Evolutionary conservation across 2,329 filamentous ascomycete genomes (phyloP), one percentile per base, ranked within the genome.

Genomic region (Aspergillus sergii): DNA sequence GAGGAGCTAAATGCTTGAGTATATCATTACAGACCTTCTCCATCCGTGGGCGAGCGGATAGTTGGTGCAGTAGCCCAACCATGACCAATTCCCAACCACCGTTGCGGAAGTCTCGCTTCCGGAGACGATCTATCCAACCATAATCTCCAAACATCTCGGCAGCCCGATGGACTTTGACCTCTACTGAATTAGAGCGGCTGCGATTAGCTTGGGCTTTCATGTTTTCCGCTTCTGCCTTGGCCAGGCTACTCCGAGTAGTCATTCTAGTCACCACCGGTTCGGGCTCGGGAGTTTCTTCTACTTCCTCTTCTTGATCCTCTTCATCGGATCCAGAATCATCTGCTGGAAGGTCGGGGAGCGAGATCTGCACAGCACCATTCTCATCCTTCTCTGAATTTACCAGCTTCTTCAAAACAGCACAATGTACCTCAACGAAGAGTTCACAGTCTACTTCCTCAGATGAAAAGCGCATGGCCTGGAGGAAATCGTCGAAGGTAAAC

Each of bases 401-500:
- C 26, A 98, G 83, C 34, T 93, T 87, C 75, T 97, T 97, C 64
- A 99, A 81, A 3, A 97, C 88, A 0, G 94, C 89, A 75, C 95
- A 99, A 76, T 98, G 94, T 6, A 95, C 87, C 76, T 99, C 95
- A 57, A 92, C 89, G 69, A 97, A 89, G 0, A 99, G 82, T 74
- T 97, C 91, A 58, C 95, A 95, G 9, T 90, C 89, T 0, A 88
- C 81, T 26, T 92, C 88, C 39, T 89, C 86, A 0, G 89, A 93
- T 0, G 91, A 86, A 62, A 94, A 90, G 56, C 89, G 86, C 84
- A 99, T 89, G 0, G 94, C 91, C 75, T 98, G 91, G 5, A 97
- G 85, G 72, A 94, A 98, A 76, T 99, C 95, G 75, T 99, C 95
- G 72, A 98, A 96, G 0, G 94, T 98, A 74, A 99, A 99, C 0